Conservation (phyloP, 2,329 filamentous ascomycete genomes). For the Aspergillus thermomutatus region DNA sequence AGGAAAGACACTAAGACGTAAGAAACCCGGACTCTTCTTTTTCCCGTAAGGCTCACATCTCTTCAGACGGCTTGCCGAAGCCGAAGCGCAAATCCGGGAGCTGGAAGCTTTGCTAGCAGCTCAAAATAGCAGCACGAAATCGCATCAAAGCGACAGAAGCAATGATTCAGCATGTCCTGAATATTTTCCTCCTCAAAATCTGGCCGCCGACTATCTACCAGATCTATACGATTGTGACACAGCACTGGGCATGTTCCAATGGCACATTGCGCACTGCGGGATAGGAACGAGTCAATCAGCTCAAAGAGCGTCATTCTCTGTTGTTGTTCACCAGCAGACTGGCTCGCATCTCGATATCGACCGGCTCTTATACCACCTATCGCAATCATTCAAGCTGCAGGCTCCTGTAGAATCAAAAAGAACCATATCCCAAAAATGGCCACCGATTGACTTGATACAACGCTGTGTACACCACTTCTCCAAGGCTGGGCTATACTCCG, state of each 20-base stretch:
- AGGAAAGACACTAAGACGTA: slow-evolving; percentile 21
- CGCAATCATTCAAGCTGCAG: slow-evolving; percentile 9
- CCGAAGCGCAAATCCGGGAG: slow-evolving; percentile 16
- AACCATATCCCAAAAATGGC: slow-evolving; percentile 16
- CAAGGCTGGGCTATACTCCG: slow-evolving; percentile 19
- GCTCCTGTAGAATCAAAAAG: slow-evolving; percentile 3
- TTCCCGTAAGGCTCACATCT: background rate
- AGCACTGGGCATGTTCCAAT: slow-evolving; percentile 16
- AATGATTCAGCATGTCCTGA: no score
- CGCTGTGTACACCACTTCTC: slow-evolving; percentile 18
- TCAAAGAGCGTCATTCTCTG: slow-evolving; percentile 15
- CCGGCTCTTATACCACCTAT: slow-evolving; percentile 13
- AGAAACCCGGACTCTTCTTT: background rate
- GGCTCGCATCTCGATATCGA: slow-evolving; percentile 19
- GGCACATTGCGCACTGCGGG: slow-evolving; percentile 19
- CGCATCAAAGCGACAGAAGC: no score
- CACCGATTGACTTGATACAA: slow-evolving; percentile 11
- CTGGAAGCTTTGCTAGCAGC: slow-evolving; percentile 13
- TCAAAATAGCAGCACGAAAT: no score
- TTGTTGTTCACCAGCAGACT: slow-evolving; percentile 13
- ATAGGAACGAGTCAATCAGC: slow-evolving; percentile 15
- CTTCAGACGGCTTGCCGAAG: slow-evolving; percentile 19
- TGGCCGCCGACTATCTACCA: slow-evolving; percentile 6
- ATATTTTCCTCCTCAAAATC: no score
- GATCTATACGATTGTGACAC: slow-evolving; percentile 17